Evolutionary conservation across 129 eudicot genomes (phyloP).

Genomic region (Flaveria brownii): DNA sequence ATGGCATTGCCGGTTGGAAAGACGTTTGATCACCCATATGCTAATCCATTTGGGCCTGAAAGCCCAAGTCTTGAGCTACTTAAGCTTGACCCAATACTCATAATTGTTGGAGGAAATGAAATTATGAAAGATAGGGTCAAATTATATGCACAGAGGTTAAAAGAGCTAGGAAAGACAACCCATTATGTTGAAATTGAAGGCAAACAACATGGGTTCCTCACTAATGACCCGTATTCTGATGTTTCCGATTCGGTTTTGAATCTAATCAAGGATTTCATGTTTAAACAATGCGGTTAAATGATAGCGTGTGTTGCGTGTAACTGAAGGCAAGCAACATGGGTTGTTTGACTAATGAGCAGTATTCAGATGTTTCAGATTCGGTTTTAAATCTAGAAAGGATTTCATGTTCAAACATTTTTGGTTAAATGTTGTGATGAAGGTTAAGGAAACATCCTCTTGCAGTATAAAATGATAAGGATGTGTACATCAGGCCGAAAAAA

Average conservation of each 20-base stretch:
- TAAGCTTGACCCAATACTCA: constrained; percentile 65
- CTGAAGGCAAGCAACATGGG: constrained; percentile 62
- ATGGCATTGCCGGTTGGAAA: constrained; percentile 62
- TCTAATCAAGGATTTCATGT: constrained; percentile 49
- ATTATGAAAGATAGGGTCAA: constrained; percentile 69
- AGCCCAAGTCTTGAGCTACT: constrained; percentile 57
- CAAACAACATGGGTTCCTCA: constrained; percentile 66
- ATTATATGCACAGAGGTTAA: constrained; percentile 48
- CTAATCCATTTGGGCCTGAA: constrained; percentile 78
- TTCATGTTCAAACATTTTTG: too few species aligned
- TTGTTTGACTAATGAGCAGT: constrained; percentile 40
- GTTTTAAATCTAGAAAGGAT: too few species aligned
- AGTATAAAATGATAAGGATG: too few species aligned
- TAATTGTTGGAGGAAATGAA: constrained; percentile 62
- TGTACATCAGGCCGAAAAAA: too few species aligned
- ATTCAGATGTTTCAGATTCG: too few species aligned
- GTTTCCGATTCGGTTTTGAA: constrained; percentile 40
- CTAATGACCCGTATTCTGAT: constrained; percentile 57
- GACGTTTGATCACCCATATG: constrained; percentile 62
- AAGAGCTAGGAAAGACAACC: constrained; percentile 45
- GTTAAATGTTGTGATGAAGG: too few species aligned
- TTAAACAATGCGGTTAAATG: constrained; percentile 24
- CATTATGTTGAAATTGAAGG: constrained; percentile 58
- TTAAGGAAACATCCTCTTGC: too few species aligned
- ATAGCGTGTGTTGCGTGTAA: constrained; percentile 31